A percentile compares a stretch with the other conserved stretches of the same genome.
Conservation (phyloP, 1,139 yeast genomes). For the Debaryomycetaceae sp. region DNA sequence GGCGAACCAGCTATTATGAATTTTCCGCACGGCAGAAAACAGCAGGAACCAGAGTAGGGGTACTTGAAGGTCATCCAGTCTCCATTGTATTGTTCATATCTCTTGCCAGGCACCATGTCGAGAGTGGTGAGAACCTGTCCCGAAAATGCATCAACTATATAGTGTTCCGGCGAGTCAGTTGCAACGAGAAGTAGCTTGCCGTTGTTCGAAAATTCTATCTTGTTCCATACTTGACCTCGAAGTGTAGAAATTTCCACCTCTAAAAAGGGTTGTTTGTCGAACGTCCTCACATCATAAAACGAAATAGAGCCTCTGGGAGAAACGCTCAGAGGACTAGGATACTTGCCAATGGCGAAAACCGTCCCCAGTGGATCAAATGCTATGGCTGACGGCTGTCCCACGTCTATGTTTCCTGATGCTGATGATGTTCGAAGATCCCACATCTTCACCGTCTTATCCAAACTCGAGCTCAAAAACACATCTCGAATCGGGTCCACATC, state of each 20-base stretch:
- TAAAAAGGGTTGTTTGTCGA: slow-evolving; percentile 56
- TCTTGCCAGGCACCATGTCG: slow-evolving; percentile 18
- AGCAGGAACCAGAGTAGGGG: slow-evolving; percentile 57
- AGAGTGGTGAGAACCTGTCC: slow-evolving; percentile 58
- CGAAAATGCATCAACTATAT: slow-evolving; percentile 68
- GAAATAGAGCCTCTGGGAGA: slow-evolving; percentile 43
- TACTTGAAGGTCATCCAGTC: slow-evolving; percentile 35
- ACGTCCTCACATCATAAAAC: slow-evolving; percentile 58
- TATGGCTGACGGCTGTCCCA: slow-evolving; percentile 53
- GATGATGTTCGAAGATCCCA: slow-evolving; percentile 78
- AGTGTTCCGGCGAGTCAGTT: slow-evolving; percentile 52
- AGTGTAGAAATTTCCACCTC: slow-evolving; percentile 24
- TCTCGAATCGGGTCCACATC: slow-evolving; percentile 76
- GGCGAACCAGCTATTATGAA: slow-evolving; percentile 65
- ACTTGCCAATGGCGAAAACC: slow-evolving; percentile 69
- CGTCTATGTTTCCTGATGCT: slow-evolving; percentile 60
- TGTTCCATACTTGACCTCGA: slow-evolving; percentile 50
- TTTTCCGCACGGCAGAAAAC: slow-evolving; percentile 81
- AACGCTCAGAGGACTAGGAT: slow-evolving; percentile 11
- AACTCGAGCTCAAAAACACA: slow-evolving; percentile 62
- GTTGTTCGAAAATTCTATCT: slow-evolving; percentile 79
- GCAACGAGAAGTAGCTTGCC: slow-evolving; percentile 71
- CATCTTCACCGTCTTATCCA: slow-evolving; percentile 75
- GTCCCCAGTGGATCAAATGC: slow-evolving; percentile 84
- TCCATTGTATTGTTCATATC: slow-evolving; percentile 21